A percentile compares a stretch with the other conserved stretches of the same genome.
Conservation (phyloP, 352 stramenopile species). For the Phytophthora sojae region DNA sequence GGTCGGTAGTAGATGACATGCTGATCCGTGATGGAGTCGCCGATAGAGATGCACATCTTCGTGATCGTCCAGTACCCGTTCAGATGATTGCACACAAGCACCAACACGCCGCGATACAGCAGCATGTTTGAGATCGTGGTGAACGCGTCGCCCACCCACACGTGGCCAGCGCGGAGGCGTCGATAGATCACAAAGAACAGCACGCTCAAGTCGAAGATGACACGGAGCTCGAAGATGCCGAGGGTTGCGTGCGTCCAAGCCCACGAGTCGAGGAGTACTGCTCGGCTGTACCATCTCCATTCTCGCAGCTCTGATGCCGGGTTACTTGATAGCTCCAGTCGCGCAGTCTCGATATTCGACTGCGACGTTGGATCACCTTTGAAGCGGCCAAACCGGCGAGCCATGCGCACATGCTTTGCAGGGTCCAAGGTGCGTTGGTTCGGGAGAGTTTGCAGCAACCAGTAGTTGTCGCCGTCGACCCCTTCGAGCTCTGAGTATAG, state of each 20-base stretch:
- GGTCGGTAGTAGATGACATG: constrained; percentile 42
- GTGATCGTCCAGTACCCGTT: constrained; percentile 49
- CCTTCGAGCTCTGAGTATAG: constrained; percentile 21
- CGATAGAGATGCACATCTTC: constrained; percentile 35
- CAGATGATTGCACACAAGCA: constrained; percentile 42
- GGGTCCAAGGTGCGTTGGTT: constrained; percentile 20
- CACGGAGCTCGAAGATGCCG: constrained; percentile 35
- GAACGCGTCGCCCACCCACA: constrained; percentile 58
- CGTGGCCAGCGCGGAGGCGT: constrained; percentile 32
- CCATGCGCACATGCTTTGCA: constrained; percentile 33
- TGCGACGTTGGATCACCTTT: constrained; percentile 41
- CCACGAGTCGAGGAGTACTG: constrained; percentile 54
- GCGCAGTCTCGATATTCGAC: constrained; percentile 45
- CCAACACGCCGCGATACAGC: constrained; percentile 38
- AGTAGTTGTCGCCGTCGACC: constrained; percentile 32
- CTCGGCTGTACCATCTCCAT: constrained; percentile 39
- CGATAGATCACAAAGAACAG: constrained; percentile 43
- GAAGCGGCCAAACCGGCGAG: constrained; percentile 47
- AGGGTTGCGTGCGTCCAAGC: constrained; percentile 52
- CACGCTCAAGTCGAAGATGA: constrained; percentile 36
- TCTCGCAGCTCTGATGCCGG: constrained; percentile 29
- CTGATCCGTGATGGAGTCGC: constrained; percentile 25
- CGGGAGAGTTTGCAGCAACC: constrained; percentile 19
- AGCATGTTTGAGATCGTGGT: constrained; percentile 44
- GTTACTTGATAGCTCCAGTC: constrained; percentile 33